Base-by-base conservation (phyloP, 176 grass and related monocot species). In the Lolium rigidum region DNA sequence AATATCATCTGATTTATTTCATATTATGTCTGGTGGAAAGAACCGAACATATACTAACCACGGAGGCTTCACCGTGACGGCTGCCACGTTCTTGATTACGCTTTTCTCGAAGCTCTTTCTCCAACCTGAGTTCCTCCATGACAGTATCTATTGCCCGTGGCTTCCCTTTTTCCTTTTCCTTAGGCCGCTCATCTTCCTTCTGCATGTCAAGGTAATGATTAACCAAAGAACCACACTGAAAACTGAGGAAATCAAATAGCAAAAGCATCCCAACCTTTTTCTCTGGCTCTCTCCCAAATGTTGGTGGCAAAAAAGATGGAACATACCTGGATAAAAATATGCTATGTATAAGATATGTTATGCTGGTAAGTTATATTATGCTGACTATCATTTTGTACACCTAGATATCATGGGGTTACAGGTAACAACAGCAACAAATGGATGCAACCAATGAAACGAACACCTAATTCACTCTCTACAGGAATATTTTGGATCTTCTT, bases 121-220 rank as follows among this genome's bases (percentile, higher is more conserved):
- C 97, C 79, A 90, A 90, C 76, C 92, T 99, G 49, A 99, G 85
- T 86, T 99, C 97, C 90, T 99, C 97, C 87, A 99, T 79, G 74
- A 99, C 95, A 66, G 92, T 92, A 75, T 99, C 97, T 82, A 99
- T 99, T 86, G 81, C 92, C 38, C 94, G 84, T 56, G 90, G 77
- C 78, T 96, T 99, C 66, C 97, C 94, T 86, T 91, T 98, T 89
- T 98, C 95, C 81, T 98, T 98, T 89, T 99, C 97, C 84, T 95
- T 99, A 88, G 97, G 97, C 83, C 86, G 90, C 73, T 93, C 97
- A 35, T 94, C 92, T 81, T 99, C 94, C 80, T 91, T 99, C 94
- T 94, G 87, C 51, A 82, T 31, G 77, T 56, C 41, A 66, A 80
- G 71, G 85, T 73, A 81, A 85, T 37, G 28, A 52, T 82, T 39